Evolutionary conservation across 2,329 filamentous ascomycete species (phyloP).

Genomic region (Hymenoscyphus fructigenus): DNA sequence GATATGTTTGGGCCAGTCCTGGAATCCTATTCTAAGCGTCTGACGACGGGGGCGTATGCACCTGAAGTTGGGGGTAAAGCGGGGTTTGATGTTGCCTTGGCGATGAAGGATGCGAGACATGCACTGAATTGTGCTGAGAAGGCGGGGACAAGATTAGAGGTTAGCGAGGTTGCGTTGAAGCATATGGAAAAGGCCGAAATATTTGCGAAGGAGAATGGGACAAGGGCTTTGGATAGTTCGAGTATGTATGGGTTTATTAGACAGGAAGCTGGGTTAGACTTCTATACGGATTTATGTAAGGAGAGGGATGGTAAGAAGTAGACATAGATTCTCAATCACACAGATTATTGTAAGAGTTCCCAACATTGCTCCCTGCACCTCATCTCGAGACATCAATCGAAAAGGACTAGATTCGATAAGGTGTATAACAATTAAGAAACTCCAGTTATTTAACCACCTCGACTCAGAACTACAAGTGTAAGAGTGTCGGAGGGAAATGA

Average conservation of each 20-base stretch:
- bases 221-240: constrained; percentile 47
- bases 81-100: constrained; percentile 28
- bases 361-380: no score
- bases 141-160: constrained; percentile 25
- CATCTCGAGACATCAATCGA: no score
- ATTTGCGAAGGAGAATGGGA: constrained; percentile 22
- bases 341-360: no score
- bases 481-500: no score
- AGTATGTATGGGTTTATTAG: constrained; percentile 50
- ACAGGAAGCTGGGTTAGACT: constrained; percentile 43
- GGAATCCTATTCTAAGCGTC: constrained; percentile 43
- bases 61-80: constrained; percentile 34
- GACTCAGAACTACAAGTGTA: no score
- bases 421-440: no score
- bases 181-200: constrained; percentile 44
- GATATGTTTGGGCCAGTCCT: constrained; percentile 45
- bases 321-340: background rate
- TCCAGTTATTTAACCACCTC: no score
- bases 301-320: constrained; percentile 17
- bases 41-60: constrained; percentile 44
- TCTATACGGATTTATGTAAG: constrained; percentile 42
- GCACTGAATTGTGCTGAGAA: constrained; percentile 28
- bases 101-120: constrained; percentile 33
- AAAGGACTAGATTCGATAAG: no score
- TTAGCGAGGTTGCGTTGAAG: constrained; percentile 35